Conservation (phyloP, 805 yeast genomes). For the Metschnikowia arizonensis region DNA sequence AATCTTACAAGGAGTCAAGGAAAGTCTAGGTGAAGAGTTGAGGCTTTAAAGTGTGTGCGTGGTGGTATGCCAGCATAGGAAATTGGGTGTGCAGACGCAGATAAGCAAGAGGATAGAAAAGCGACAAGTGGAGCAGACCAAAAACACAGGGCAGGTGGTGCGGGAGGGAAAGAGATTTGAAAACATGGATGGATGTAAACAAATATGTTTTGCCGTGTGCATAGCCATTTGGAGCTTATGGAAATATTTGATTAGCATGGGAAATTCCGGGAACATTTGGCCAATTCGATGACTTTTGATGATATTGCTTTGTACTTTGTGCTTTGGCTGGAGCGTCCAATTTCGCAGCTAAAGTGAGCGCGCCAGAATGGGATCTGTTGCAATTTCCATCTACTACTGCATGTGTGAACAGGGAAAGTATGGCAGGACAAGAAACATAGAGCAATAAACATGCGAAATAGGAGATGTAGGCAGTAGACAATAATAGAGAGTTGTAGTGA, state of each 20-base stretch:
- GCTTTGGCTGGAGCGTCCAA: no score
- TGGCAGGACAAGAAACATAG: no score
- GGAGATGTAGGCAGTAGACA: no score
- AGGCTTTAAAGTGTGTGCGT: not conserved
- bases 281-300: not conserved
- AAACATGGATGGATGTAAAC: not conserved
- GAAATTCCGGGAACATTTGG: not conserved
- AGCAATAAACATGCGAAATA: no score
- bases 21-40: not conserved
- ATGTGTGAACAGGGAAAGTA: no score
- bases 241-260: not conserved
- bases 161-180: no score
- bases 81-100: not conserved
- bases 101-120: not conserved
- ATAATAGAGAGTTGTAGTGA: no score
- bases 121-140: slow-evolving; percentile 1
- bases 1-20: not conserved
- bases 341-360: not conserved
- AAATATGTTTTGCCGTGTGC: not conserved
- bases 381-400: no score
- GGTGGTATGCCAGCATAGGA: not conserved
- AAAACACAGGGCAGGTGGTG: not conserved
- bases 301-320: no score
- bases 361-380: not conserved
- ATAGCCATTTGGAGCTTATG: no score